Percentiles rank a stretch among this genome's conserved stretches.
Evolutionary conservation across 2,329 filamentous ascomycete species (phyloP).

Genomic region (Nigrospora sphaerica): DNA sequence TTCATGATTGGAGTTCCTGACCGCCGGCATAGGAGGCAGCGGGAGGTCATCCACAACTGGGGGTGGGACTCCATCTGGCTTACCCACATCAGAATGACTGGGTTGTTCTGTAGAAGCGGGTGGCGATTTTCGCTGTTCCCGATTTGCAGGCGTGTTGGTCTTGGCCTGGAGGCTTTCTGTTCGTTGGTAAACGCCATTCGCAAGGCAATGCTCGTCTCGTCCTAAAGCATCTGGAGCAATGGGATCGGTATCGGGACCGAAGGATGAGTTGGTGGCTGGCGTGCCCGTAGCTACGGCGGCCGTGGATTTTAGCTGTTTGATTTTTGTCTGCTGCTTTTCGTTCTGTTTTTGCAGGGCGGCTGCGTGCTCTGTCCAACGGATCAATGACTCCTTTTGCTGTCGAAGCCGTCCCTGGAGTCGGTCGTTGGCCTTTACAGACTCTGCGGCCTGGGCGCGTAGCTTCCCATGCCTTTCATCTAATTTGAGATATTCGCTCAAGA

Average conservation of each 20-base stretch:
- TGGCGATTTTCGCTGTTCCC: no score
- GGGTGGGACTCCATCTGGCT: background rate
- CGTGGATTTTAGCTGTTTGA: constrained; percentile 34
- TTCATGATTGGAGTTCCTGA: background rate
- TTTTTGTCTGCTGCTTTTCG: constrained; percentile 21
- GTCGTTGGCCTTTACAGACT: constrained; percentile 14
- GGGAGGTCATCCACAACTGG: constrained; percentile 7
- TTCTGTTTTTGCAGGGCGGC: constrained; percentile 28
- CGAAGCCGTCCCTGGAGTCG: constrained; percentile 29
- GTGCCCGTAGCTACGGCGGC: constrained; percentile 7
- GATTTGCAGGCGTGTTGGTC: no score
- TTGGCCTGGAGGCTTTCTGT: no score
- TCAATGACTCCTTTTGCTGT: constrained; percentile 32
- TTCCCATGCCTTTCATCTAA: constrained; percentile 32
- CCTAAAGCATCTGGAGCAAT: background rate
- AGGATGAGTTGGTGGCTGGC: constrained; percentile 10
- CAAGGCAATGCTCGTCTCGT: background rate
- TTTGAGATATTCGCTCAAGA: constrained; percentile 25
- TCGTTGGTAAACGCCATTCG: no score
- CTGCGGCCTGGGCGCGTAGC: constrained; percentile 19
- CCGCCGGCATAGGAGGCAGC: constrained; percentile 21
- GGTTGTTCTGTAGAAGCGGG: no score
- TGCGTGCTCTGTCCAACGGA: constrained; percentile 38
- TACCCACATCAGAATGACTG: no score
- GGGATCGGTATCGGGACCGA: constrained; percentile 11